These are phyloP conservation scores for Diplodia scrobiculata DNA, from an alignment of 2,329 filamentous ascomycete genomes.

Conservation along the genomic window DNA sequence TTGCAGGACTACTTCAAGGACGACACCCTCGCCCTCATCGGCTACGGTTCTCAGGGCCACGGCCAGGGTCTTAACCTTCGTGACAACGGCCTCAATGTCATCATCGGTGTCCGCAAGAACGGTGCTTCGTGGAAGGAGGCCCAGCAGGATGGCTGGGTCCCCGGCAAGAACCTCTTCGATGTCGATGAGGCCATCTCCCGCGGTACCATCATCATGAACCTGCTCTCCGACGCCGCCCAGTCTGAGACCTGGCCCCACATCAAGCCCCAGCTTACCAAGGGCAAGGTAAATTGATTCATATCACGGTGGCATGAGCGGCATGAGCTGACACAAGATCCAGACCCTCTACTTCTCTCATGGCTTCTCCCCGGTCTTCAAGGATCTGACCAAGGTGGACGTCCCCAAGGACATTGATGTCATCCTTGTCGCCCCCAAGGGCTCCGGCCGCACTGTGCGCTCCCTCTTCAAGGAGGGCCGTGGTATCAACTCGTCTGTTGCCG, in stretches of 20 bases:
- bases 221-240: conserved; percentile 96
- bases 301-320: not conserved
- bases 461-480: conserved; percentile 99
- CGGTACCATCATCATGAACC: conserved; percentile 98
- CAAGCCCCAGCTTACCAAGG: conserved; percentile 97
- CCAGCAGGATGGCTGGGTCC: conserved; percentile 93
- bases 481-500: conserved; percentile 98
- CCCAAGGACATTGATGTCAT: conserved; percentile 97
- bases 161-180: conserved; percentile 98
- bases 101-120: conserved; percentile 97
- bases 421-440: conserved; percentile 98
- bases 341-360: conserved; percentile 99
- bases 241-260: conserved; percentile 97
- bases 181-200: conserved; percentile 92
- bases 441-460: conserved; percentile 95
- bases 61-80: conserved; percentile 99
- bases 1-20: conserved; percentile 97
- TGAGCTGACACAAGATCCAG: conserved; percentile 51
- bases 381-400: conserved; percentile 97
- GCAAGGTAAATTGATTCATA: conserved; percentile 69
- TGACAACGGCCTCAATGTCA: conserved; percentile 99
- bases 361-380: conserved; percentile 99
- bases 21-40: conserved; percentile 97
- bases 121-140: conserved; percentile 99
- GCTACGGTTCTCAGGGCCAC: conserved; percentile 97